Base-by-base conservation (phyloP, 495 filamentous ascomycete genomes). In the Tetracladium marchalianum region DNA sequence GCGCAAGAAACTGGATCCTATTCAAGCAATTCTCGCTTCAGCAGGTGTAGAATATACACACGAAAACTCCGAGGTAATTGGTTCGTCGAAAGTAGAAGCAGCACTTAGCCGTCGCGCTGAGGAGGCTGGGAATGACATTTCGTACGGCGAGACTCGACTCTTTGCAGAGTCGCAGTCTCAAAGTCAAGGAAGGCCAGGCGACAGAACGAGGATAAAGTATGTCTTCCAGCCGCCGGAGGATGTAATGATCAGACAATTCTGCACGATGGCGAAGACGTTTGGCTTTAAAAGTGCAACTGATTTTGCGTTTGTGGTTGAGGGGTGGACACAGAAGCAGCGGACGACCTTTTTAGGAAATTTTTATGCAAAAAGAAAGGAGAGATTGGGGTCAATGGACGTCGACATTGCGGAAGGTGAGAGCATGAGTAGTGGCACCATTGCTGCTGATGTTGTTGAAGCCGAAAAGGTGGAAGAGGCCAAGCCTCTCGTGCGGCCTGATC, bases 41-140 rank as follows among this genome's bases (percentile, higher is more conserved):
- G 90, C 87, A 1, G 92, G 93, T 6, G 90, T 98, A 11, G 81
- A 92, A 61, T 98, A 98, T 62, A 93, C 87, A 9, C 92, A 98
- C 57, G 83, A 95, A 49, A 98, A 98, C 59, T 88, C 84, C 35
- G 92, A 98, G 65, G 90, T 98, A 13, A 82, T 98, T 39, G 92
- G 92, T 31, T 85, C 85, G 0, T 90, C 84, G 8, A 84, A 80
- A 44, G 73, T 95, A 16, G 92, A 98, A 66, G 81, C 82, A 46
- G 74, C 76, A 36, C 75, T 97, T 16, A 85, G 82, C 43, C 76
- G 79, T 11, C 78, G 78, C 31, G 93, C 92, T 2, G 73, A 85
- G 53, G 74, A 83, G 46, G 72, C 74, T 0, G 73, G 72, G 4
- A 73, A 74, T 27, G 71, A 74, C 61, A 46, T 69, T 35, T 56